These are phyloP conservation scores for Dendrocalamus latiflorus DNA, from an alignment of 202 grass and related monocot genomes.

Conservation along the genomic window DNA sequence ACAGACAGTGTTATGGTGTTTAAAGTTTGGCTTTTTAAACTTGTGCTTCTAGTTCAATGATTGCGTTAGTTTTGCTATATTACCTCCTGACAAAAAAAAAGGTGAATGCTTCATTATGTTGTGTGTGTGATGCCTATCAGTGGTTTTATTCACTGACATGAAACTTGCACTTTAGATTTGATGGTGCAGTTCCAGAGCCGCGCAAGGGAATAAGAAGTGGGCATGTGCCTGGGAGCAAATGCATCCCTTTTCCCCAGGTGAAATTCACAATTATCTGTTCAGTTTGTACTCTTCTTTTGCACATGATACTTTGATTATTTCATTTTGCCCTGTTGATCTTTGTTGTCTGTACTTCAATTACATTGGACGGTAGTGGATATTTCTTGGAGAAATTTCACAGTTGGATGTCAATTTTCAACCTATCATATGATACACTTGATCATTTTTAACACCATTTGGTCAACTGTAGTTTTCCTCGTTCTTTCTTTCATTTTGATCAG, in stretches of 20 bases:
- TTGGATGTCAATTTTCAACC: not conserved
- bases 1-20: not conserved
- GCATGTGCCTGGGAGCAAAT: conserved; percentile 95
- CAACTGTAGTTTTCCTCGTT: not conserved
- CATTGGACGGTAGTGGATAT: not conserved
- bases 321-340: not conserved
- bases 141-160: conserved; percentile 27
- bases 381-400: conserved; percentile 11
- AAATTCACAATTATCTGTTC: not conserved
- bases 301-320: not conserved
- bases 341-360: not conserved
- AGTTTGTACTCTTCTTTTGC: not conserved
- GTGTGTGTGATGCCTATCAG: not conserved
- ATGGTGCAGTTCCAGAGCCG: conserved; percentile 72
- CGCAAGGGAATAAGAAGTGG: conserved; percentile 87
- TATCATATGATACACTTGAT: not conserved
- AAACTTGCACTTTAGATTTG: conserved; percentile 67
- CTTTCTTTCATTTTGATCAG: not conserved
- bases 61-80: not conserved
- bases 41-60: not conserved
- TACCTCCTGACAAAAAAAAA: not conserved
- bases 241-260: conserved; percentile 83
- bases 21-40: not conserved
- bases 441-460: not conserved
- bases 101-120: not conserved